Evolutionary conservation across 305 asterid species (phyloP).

Genomic region (Solanum hybrid): DNA sequence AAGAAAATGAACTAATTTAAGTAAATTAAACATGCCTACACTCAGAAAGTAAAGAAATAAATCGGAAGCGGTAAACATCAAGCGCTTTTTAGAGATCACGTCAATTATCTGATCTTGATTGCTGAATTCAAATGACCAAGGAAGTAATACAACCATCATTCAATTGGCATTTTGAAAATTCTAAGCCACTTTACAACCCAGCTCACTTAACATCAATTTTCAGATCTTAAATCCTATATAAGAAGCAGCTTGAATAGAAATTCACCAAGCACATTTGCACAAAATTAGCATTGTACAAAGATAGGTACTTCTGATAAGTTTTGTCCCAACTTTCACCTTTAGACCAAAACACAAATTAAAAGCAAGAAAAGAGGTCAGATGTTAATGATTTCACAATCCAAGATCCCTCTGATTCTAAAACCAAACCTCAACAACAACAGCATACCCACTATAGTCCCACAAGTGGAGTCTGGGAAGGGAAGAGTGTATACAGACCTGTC

Average conservation of each 20-base stretch:
- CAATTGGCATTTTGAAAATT: not conserved
- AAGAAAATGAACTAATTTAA: not conserved
- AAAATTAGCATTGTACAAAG: not conserved
- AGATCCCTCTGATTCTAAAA: not conserved
- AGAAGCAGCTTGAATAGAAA: not conserved
- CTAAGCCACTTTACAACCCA: constrained; percentile 2
- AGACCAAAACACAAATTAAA: not conserved
- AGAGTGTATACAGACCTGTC: not conserved
- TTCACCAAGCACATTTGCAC: not conserved
- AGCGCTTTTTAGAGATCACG: not conserved
- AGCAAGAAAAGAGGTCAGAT: not conserved
- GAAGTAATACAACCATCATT: not conserved
- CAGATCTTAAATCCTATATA: not conserved
- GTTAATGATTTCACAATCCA: not conserved
- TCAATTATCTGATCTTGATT: not conserved
- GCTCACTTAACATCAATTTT: not conserved
- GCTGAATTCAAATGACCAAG: not conserved
- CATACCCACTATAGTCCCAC: not conserved
- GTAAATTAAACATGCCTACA: not conserved
- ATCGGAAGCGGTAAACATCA: not conserved
- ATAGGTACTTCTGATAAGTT: not conserved
- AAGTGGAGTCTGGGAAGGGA: not conserved
- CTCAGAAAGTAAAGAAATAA: not conserved
- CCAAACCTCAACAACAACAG: not conserved
- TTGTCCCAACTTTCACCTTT: not conserved